phyloP scores from a whole-genome alignment of 2,329 filamentous ascomycete species.

The Aspergillus sp. region DNA sequence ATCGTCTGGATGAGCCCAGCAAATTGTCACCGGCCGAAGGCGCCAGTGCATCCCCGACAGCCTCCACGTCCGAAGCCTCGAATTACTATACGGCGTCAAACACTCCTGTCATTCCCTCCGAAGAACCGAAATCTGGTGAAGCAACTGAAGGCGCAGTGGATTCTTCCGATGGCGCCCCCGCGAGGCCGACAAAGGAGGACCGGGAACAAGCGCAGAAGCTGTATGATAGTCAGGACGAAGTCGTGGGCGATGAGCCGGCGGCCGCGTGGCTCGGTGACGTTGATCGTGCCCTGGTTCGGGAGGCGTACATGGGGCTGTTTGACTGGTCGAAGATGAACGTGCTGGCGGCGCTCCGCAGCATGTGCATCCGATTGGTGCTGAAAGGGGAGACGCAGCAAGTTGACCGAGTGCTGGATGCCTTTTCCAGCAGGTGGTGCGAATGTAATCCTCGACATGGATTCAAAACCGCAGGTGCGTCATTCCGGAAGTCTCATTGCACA shows the following conservation, averaged over 20 bases:
- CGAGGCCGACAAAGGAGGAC: slow-evolving; percentile 52
- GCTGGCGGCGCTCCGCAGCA: slow-evolving; percentile 62
- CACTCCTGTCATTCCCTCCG: slow-evolving; percentile 28
- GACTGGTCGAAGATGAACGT: slow-evolving; percentile 78
- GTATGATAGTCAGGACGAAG: slow-evolving; percentile 69
- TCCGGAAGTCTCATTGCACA: too few species aligned
- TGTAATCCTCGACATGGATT: slow-evolving; percentile 92
- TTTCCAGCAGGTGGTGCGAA: slow-evolving; percentile 82
- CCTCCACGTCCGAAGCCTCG: slow-evolving; percentile 31
- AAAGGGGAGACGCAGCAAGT: slow-evolving; percentile 94
- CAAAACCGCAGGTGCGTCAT: slow-evolving; percentile 70
- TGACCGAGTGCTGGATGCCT: slow-evolving; percentile 82
- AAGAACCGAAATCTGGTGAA: slow-evolving; percentile 15
- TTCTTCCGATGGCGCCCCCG: slow-evolving; percentile 9
- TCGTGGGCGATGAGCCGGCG: slow-evolving; percentile 68
- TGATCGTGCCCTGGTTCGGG: slow-evolving; percentile 45
- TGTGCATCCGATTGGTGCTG: slow-evolving; percentile 73
- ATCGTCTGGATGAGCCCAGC: slow-evolving; percentile 13
- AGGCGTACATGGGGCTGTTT: slow-evolving; percentile 86
- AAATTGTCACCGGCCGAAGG: slow-evolving; percentile 18
- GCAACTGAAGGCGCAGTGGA: slow-evolving; percentile 11
- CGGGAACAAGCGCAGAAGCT: slow-evolving; percentile 70
- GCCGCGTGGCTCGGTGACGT: slow-evolving; percentile 73
- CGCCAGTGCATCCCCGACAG: slow-evolving; percentile 20
- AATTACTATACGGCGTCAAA: slow-evolving; percentile 38